These are phyloP conservation scores for Vicia sativa DNA, from an alignment of 306 rosid genomes.

Conservation along the genomic window DNA sequence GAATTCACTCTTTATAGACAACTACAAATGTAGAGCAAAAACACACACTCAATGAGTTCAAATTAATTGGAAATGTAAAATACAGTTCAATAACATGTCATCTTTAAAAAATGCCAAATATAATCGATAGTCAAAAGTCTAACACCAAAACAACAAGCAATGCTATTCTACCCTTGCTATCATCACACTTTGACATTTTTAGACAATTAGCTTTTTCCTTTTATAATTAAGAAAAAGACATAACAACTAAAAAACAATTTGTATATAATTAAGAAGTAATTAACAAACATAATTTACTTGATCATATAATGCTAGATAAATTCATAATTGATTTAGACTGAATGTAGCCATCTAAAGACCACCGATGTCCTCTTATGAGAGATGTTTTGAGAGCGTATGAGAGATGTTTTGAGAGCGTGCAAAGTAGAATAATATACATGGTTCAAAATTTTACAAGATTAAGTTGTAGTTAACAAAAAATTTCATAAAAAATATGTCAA, in stretches of 20 bases:
- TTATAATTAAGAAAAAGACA: background rate
- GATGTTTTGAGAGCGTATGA: too few species aligned
- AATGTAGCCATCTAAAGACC: rapidly evolving
- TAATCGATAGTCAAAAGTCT: conserved; percentile 11
- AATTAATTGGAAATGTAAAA: conserved; percentile 7
- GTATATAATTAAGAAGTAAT: background rate
- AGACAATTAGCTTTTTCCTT: conserved; percentile 6
- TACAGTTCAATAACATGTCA: conserved; percentile 7
- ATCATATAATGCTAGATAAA: conserved; percentile 35
- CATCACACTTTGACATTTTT: conserved; percentile 15
- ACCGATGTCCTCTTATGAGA: too few species aligned
- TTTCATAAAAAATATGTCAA: too few species aligned
- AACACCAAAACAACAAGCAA: background rate
- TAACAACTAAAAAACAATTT: background rate
- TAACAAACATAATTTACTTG: conserved; percentile 26
- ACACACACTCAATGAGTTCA: conserved; percentile 1
- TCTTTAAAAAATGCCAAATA: background rate
- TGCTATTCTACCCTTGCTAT: conserved; percentile 19
- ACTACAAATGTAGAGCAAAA: conserved; percentile 3
- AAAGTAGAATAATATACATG: too few species aligned
- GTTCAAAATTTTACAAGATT: too few species aligned
- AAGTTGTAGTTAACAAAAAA: too few species aligned
- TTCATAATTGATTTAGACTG: background rate
- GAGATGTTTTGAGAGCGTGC: too few species aligned
- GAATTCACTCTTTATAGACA: background rate